Conservation (phyloP, 495 filamentous ascomycete species). For the Zalerion maritima region DNA sequence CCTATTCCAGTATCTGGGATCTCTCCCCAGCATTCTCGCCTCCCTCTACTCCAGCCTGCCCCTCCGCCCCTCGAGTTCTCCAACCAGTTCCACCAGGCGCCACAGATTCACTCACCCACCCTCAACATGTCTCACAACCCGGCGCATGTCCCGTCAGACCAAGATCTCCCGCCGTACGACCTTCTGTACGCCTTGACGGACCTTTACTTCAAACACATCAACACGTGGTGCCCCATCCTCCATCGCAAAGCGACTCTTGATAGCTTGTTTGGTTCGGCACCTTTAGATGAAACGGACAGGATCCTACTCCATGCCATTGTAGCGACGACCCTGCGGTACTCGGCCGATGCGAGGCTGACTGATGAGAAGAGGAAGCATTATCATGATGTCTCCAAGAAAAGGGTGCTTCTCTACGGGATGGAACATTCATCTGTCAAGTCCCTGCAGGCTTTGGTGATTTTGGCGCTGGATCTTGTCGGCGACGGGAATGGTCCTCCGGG, state of each 20-base stretch:
- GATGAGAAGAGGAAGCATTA: constrained; percentile 56
- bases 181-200: constrained; percentile 67
- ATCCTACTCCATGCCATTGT: constrained; percentile 79
- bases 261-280: constrained; percentile 61
- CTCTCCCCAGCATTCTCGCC: constrained; percentile 20
- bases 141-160: constrained; percentile 37
- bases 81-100: constrained; percentile 16
- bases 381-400: constrained; percentile 67
- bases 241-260: constrained; percentile 68
- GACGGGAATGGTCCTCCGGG: constrained; percentile 72
- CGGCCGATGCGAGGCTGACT: constrained; percentile 54
- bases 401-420: constrained; percentile 67
- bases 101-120: constrained; percentile 30
- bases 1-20: constrained; percentile 21
- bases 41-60: constrained; percentile 12
- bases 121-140: constrained; percentile 21
- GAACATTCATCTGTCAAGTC: constrained; percentile 82
- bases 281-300: constrained; percentile 64
- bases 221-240: constrained; percentile 81
- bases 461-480: constrained; percentile 65
- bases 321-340: constrained; percentile 72
- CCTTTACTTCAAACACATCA: constrained; percentile 81
- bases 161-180: constrained; percentile 75
- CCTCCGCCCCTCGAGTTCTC: constrained; percentile 31
- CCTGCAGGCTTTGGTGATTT: constrained; percentile 69